Conservation (phyloP, 2,329 filamentous ascomycete genomes). For the Stachybotrys chartarum region DNA sequence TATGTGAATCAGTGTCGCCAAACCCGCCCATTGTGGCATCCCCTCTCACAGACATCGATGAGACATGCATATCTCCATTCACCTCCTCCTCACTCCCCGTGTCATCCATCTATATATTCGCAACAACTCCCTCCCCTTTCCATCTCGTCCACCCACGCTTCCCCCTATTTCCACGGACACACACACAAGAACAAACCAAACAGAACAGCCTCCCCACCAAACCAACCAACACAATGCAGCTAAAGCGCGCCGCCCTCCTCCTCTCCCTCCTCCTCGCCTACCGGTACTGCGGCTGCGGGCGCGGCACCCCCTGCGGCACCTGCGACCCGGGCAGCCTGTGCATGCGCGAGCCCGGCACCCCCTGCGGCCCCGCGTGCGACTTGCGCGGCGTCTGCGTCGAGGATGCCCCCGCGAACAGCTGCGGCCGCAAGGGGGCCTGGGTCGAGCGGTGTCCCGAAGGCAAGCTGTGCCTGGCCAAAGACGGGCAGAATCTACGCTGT, state of each 20-base stretch:
- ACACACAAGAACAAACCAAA: not conserved
- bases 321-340: not conserved
- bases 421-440: not conserved
- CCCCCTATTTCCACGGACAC: too few relatives aligned
- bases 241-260: too few relatives aligned
- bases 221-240: too few relatives aligned
- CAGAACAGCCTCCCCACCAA: too few relatives aligned
- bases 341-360: not conserved
- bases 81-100: not conserved
- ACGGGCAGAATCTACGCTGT: not conserved
- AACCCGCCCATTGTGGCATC: too few relatives aligned
- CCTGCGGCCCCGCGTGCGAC: not conserved
- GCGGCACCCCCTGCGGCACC: not conserved
- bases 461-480: not conserved
- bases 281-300: not conserved
- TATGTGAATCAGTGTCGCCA: not conserved
- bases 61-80: not conserved
- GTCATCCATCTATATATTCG: not conserved
- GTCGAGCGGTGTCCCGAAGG: not conserved
- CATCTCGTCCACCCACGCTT: not conserved
- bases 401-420: not conserved
- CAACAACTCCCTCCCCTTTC: not conserved
- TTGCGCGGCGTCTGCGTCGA: not conserved
- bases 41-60: not conserved
- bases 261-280: not conserved